Percentiles rank a stretch among this genome's conserved stretches.
phyloP scores from a whole-genome alignment of 106 monocot species.

The Dioscorea dumetorum region DNA sequence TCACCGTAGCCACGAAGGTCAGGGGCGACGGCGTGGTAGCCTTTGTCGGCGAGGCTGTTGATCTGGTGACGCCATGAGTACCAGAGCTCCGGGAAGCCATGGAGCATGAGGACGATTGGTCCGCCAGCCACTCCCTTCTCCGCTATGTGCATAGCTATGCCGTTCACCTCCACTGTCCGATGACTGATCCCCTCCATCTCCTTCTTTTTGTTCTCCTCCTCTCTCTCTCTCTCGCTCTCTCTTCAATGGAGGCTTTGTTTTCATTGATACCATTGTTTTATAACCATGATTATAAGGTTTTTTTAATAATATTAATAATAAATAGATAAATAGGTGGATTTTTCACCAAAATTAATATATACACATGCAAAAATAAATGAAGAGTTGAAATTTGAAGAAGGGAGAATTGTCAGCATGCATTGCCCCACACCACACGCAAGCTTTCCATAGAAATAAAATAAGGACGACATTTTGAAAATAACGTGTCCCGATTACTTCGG shows the following conservation, averaged over 20 bases:
- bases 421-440: too few relatives aligned
- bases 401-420: too few relatives aligned
- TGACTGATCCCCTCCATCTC: neutral
- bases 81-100: slow-evolving; percentile 19
- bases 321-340: too few relatives aligned
- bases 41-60: slow-evolving; percentile 20
- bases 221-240: neutral
- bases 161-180: slow-evolving; percentile 3
- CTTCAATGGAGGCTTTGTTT: neutral
- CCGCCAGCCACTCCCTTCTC: slow-evolving; percentile 14
- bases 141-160: slow-evolving; percentile 14
- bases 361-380: too few relatives aligned
- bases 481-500: too few relatives aligned
- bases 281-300: too few relatives aligned
- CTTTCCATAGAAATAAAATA: too few relatives aligned
- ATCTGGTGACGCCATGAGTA: slow-evolving; percentile 38
- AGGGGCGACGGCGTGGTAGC: slow-evolving; percentile 29
- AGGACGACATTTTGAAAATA: too few relatives aligned
- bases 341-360: too few relatives aligned
- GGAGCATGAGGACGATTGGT: slow-evolving; percentile 6
- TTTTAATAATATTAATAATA: too few relatives aligned
- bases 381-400: too few relatives aligned
- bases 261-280: too few relatives aligned
- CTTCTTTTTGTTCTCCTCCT: neutral
- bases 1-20: slow-evolving; percentile 14